Base-by-base conservation (phyloP, 176 grass and related monocot genomes). In the Phoenix dactylifera region DNA sequence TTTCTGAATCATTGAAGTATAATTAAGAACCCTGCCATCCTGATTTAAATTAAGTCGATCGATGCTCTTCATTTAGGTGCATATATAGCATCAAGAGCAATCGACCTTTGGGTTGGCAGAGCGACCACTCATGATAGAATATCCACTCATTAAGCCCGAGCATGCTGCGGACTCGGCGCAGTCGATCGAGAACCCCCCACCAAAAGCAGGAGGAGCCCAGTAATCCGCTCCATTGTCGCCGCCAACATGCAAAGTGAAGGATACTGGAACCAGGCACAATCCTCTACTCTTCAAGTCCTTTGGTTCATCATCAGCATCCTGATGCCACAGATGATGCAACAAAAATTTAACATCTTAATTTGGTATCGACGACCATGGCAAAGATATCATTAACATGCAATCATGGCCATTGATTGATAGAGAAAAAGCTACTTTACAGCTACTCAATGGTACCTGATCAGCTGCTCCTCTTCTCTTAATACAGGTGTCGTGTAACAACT, bases 241-340 rank as follows among this genome's bases (percentile, higher is more conserved):
- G 24, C 75, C 75, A 16, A 97, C 51, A 58, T 88, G 74, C 64
- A 85, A 48, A 3, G 84, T 83, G 75, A 80, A 91, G 72, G 83
- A 88, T 22, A 88, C 69, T 2, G 92, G 92, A 39, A 97, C 81
- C 4, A 97, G 87, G 80, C 92, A 97, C 23, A 97, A 48, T 4
- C 92, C 92, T 76, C 81, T 84, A 26, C 84, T 97, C 63, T 68
- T 85, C 66, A 97, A 60, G 74, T 88, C 84, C 74, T 15, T 32
- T 67, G 68, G 76, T 16, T 76, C 78, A 18, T 66, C 70, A 65
- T 63, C 70, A 44, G 26, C 67, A 51, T 83, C 71, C 80, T 79
- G 60, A 57, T 29, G 58, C 35, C 35, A 44, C 35, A 3, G 10
- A 44, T 44, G 10, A 44, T 44, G 35, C 35, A 12, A 44, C 35